Percentiles rank a stretch among this genome's conserved stretches.
Evolutionary conservation across 1,284 basidiomycete genomes (phyloP).

Genomic region (Apiotrichum mycotoxinovorans): DNA sequence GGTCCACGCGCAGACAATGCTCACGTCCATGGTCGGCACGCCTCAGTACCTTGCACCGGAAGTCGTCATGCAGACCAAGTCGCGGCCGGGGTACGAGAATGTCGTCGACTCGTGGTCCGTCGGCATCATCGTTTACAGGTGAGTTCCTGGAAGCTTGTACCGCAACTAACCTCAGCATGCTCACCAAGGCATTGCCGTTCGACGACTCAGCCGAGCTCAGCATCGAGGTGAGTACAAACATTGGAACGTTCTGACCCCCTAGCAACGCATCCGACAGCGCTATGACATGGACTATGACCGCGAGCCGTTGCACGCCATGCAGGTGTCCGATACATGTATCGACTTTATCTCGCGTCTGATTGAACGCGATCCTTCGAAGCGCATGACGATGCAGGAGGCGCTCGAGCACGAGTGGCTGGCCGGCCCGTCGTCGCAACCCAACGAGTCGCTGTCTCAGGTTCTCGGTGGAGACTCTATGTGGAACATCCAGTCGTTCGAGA

Average conservation of each 20-base stretch:
- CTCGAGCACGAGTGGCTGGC: conserved; percentile 65
- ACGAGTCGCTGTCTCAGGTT: conserved; percentile 24
- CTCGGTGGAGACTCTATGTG: conserved; percentile 42
- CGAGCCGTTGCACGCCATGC: conserved; percentile 50
- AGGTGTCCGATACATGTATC: conserved; percentile 37
- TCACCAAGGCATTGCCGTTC: conserved; percentile 47
- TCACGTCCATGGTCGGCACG: conserved; percentile 50
- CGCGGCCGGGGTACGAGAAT: conserved; percentile 67
- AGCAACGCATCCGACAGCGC: conserved; percentile 54
- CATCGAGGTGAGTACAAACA: conserved; percentile 29
- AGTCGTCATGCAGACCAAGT: conserved; percentile 67
- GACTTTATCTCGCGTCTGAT: conserved; percentile 57
- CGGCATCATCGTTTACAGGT: conserved; percentile 89
- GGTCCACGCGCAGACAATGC: conserved; percentile 42
- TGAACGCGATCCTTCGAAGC: conserved; percentile 55
- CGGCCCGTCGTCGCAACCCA: conserved; percentile 27
- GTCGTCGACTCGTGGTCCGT: conserved; percentile 90
- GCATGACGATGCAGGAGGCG: conserved; percentile 61
- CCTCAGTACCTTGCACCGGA: conserved; percentile 50
- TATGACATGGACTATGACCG: conserved; percentile 66
- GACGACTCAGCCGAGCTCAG: conserved; percentile 49
- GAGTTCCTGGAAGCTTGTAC: conserved; percentile 33
- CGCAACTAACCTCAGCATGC: conserved; percentile 35
- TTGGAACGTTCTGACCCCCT: neutral
- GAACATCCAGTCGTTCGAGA: conserved; percentile 40